phyloP scores from a whole-genome alignment of 768 basidiomycete species.

The Boletus reticulatus region DNA sequence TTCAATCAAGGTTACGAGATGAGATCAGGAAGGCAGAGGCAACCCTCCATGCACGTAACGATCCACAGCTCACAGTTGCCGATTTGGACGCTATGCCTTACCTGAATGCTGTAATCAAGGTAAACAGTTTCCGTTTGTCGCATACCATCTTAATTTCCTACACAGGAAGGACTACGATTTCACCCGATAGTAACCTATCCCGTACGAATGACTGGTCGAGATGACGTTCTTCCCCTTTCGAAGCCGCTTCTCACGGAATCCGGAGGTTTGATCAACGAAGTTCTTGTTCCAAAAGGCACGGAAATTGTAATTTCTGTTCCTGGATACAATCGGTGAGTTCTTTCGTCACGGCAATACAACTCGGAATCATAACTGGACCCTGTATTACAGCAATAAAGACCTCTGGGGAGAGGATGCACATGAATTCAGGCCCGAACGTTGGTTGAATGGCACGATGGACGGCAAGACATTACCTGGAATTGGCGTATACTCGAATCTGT shows the following conservation, averaged over 20 bases:
- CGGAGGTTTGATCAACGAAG: constrained; percentile 40
- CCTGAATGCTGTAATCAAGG: constrained; percentile 37
- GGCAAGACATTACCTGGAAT: constrained; percentile 3
- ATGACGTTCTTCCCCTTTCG: constrained; percentile 63
- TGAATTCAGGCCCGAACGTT: constrained; percentile 13
- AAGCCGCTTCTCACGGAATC: constrained; percentile 45
- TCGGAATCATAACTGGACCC: not conserved
- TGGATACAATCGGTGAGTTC: constrained; percentile 51
- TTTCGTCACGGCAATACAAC: not conserved
- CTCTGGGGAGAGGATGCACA: constrained; percentile 28
- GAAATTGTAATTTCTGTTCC: constrained; percentile 49
- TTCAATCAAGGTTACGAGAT: constrained; percentile 56
- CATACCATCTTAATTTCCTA: constrained; percentile 12
- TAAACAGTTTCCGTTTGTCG: constrained; percentile 3
- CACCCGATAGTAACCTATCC: constrained; percentile 47
- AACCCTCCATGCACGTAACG: not conserved
- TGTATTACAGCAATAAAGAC: constrained; percentile 9
- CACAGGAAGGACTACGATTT: constrained; percentile 44
- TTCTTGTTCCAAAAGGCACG: constrained; percentile 50
- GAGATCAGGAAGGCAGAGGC: constrained; percentile 11
- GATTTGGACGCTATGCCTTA: constrained; percentile 54
- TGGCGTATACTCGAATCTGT: constrained; percentile 15
- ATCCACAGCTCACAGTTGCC: constrained; percentile 4
- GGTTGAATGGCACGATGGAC: constrained; percentile 1
- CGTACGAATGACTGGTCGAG: constrained; percentile 46